Conservation (phyloP, 2,329 filamentous ascomycete species). For the Cryphonectria nitschkei region DNA sequence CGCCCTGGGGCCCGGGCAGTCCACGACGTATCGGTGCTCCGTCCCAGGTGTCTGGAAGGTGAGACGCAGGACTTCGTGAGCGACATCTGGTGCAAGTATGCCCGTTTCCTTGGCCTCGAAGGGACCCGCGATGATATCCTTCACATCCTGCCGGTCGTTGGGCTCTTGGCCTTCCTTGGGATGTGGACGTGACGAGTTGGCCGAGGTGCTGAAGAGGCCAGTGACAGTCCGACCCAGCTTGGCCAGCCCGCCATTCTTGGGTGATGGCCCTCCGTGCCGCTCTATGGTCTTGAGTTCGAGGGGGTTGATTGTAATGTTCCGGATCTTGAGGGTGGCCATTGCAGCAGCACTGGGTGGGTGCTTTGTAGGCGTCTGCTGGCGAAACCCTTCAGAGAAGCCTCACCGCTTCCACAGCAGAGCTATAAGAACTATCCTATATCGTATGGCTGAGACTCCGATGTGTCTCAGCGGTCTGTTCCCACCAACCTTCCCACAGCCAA, state of each 20-base stretch:
- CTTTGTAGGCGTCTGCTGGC: not conserved
- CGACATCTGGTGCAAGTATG: conserved; percentile 60
- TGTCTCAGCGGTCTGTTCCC: not conserved
- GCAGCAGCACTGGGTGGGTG: conserved; percentile 3
- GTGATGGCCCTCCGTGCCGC: conserved; percentile 21
- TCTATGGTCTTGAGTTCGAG: conserved; percentile 26
- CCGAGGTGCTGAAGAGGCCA: conserved; percentile 51
- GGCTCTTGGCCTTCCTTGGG: conserved; percentile 38
- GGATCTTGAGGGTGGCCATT: conserved; percentile 28
- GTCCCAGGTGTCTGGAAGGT: conserved; percentile 65
- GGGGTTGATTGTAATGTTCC: conserved; percentile 26
- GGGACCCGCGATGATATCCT: conserved; percentile 62
- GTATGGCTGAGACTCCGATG: not conserved
- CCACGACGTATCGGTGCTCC: conserved; percentile 70
- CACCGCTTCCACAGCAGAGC: not conserved
- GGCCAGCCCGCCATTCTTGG: conserved; percentile 15
- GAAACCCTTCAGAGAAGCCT: not conserved
- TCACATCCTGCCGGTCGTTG: conserved; percentile 58
- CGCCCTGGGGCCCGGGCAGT: conserved; percentile 66
- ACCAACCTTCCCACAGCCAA: not conserved
- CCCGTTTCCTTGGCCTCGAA: conserved; percentile 70
- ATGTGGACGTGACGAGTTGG: conserved; percentile 31
- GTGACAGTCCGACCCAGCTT: conserved; percentile 40
- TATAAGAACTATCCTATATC: not conserved
- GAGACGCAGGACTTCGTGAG: conserved; percentile 71